Base-by-base conservation (phyloP, 2,329 filamentous ascomycete genomes). In the Periconia macrospinosa region DNA sequence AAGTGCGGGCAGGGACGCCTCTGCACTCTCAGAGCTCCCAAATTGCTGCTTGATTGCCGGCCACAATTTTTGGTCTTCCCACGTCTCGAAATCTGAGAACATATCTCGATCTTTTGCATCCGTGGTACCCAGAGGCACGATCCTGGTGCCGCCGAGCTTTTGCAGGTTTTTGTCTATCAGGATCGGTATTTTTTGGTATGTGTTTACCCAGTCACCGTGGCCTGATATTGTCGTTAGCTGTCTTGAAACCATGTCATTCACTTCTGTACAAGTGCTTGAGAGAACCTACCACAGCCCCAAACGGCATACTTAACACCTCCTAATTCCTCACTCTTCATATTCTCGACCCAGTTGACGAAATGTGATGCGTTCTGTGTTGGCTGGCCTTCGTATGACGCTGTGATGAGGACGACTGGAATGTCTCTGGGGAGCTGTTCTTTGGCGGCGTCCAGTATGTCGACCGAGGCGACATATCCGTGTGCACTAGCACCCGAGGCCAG, bases 351-450 rank as follows among this genome's bases (percentile, higher is more conserved):
- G 17, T 80, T 75, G 20, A 87, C 81, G 62, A 92, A 92, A 46
- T 84, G 80, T 0, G 76, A 79, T 0, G 89, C 89, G 56, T 92
- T 91, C 55, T 90, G 87, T 0, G 88, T 83, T 0, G 89, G 86
- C 50, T 89, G 80, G 1, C 89, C 89, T 62, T 92, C 89, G 61
- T 92, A 92, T 1, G 85, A 87, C 0, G 89, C 82, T 0, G 86
- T 86, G 57, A 92, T 80, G 46, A 92, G 79, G 18, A 90, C 75
- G 0, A 89, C 79, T 0, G 88, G 87, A 8, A 81, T 78, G 23
- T 83, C 78, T 45, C 77, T 83, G 0, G 86, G 82, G 0, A 91
- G 67, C 2, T 81, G 79, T 46, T 84, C 80, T 18, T 82, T 83
- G 0, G 85, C 87, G 0, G 80, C 77, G 63, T 92, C 86, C 40